phyloP scores from a whole-genome alignment of 2,329 filamentous ascomycete genomes.

The Colletotrichum echinochloae region DNA sequence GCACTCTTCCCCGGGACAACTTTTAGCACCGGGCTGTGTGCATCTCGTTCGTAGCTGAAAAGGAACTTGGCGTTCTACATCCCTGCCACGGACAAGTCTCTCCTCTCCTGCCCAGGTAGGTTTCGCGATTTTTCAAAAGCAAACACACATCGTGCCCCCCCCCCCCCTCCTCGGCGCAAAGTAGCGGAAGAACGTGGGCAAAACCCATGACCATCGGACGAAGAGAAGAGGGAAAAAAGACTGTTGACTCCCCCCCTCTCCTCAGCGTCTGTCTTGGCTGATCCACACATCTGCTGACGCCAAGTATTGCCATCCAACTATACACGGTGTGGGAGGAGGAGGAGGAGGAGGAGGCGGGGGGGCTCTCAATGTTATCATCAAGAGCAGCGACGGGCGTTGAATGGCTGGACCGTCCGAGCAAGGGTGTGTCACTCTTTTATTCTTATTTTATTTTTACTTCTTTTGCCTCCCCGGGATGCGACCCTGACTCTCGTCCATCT shows the following conservation, averaged over 20 bases:
- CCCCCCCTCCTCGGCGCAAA: background rate
- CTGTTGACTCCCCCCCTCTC: background rate
- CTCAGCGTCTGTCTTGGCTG: slow-evolving; percentile 31
- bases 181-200: background rate
- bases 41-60: slow-evolving; percentile 13
- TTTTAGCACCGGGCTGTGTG: slow-evolving; percentile 20
- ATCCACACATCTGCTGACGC: slow-evolving; percentile 41
- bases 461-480: background rate
- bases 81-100: background rate
- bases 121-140: too few relatives aligned
- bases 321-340: background rate
- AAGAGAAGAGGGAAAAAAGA: background rate
- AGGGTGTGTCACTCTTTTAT: background rate
- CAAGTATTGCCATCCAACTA: slow-evolving; percentile 32
- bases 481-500: background rate
- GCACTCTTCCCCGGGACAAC: background rate
- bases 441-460: background rate
- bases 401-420: slow-evolving; percentile 4
- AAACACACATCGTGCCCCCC: background rate
- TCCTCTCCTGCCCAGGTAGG: background rate
- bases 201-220: background rate
- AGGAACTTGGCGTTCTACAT: slow-evolving; percentile 19
- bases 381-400: background rate
- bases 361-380: background rate
- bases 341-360: background rate